Conservation (phyloP, 768 basidiomycete species). For the Polyporus arcularius region DNA sequence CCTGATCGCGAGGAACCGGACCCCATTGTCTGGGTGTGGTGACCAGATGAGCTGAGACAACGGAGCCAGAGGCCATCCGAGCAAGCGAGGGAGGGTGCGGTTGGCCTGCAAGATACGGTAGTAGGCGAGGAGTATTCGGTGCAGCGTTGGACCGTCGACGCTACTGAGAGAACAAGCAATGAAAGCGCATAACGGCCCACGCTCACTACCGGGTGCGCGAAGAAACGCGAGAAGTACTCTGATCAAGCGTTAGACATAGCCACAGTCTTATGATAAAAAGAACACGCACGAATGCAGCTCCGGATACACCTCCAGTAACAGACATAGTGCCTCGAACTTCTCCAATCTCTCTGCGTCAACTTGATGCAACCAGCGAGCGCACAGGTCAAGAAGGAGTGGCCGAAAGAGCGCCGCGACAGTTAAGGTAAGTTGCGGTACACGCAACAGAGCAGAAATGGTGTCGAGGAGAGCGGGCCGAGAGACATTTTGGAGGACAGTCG, state of each 20-base stretch:
- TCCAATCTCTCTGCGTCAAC: conserved; percentile 45
- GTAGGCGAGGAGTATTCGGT: conserved; percentile 74
- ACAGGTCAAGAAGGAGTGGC: conserved; percentile 78
- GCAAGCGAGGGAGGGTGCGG: conserved; percentile 59
- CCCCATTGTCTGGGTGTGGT: conserved; percentile 62
- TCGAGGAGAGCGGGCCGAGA: conserved; percentile 46
- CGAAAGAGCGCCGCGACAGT: conserved; percentile 66
- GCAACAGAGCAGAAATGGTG: conserved; percentile 60
- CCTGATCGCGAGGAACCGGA: conserved; percentile 69
- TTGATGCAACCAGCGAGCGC: conserved; percentile 77
- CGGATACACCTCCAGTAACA: conserved; percentile 66
- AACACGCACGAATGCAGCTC: conserved; percentile 70
- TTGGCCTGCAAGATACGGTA: conserved; percentile 80
- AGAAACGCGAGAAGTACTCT: conserved; percentile 63
- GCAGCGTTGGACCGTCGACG: conserved; percentile 51
- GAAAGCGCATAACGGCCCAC: conserved; percentile 53
- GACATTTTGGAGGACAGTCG: conserved; percentile 35
- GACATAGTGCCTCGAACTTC: conserved; percentile 58
- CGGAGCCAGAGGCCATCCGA: conserved; percentile 58
- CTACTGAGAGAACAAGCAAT: conserved; percentile 27
- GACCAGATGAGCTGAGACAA: conserved; percentile 47
- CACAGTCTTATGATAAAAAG: conserved; percentile 4
- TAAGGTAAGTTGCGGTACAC: conserved; percentile 61
- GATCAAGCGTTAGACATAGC: conserved; percentile 11
- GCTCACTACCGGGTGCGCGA: conserved; percentile 39